A percentile compares a stretch with the other conserved stretches of the same genome.
These are phyloP conservation scores for Metschnikowia gelsemii DNA, from an alignment of 805 yeast genomes.

Conservation along the genomic window DNA sequence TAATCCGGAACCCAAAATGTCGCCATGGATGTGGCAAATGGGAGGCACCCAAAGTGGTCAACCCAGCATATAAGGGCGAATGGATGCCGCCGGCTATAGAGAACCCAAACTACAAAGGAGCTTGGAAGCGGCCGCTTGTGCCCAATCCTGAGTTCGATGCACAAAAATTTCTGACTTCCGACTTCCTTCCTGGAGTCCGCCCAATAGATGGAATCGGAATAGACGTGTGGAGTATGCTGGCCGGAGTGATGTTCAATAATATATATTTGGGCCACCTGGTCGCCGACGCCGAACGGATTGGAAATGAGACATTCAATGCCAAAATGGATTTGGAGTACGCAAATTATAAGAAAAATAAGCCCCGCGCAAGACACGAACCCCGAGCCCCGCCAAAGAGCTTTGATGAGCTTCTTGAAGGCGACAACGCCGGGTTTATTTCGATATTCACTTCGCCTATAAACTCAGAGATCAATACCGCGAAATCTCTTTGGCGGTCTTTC, in stretches of 20 bases:
- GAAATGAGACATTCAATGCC: constrained; percentile 67
- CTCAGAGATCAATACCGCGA: constrained; percentile 26
- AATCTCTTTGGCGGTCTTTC: constrained; percentile 40
- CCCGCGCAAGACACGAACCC: constrained; percentile 43
- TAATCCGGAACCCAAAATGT: constrained; percentile 73
- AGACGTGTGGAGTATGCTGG: constrained; percentile 86
- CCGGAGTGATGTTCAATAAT: constrained; percentile 73
- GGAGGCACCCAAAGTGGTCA: constrained; percentile 64
- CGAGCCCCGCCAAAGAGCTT: constrained; percentile 44
- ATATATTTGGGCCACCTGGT: constrained; percentile 82
- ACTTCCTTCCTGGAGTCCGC: constrained; percentile 40
- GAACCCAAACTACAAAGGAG: constrained; percentile 79
- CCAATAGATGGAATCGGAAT: constrained; percentile 81
- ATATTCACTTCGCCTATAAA: constrained; percentile 1
- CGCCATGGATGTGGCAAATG: constrained; percentile 78
- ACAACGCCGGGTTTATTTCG: constrained; percentile 6
- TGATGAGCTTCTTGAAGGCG: constrained; percentile 33
- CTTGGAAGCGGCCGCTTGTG: constrained; percentile 67
- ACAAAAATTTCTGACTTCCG: too few species aligned
- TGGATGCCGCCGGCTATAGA: constrained; percentile 68
- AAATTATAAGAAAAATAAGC: constrained; percentile 40
- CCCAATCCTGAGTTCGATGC: constrained; percentile 69
- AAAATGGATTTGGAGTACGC: constrained; percentile 53
- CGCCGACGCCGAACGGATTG: constrained; percentile 80
- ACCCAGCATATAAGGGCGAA: constrained; percentile 72